phyloP scores from a whole-genome alignment of 2,329 filamentous ascomycete species.

The Trichoderma arundinaceum region DNA sequence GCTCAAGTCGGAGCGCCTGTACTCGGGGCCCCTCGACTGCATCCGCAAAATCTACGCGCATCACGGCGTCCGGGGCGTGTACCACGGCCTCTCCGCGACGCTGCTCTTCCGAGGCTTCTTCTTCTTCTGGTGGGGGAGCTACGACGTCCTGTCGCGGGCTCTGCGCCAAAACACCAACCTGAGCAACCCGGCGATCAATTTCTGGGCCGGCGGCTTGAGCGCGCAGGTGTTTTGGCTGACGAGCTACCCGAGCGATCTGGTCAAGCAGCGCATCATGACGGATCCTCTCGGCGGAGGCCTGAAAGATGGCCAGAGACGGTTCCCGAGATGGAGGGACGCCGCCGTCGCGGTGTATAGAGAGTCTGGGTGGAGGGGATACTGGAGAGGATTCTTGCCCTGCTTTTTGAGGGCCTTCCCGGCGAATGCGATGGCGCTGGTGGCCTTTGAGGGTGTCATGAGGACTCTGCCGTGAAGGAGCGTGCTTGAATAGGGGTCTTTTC shows the following conservation, averaged over 20 bases:
- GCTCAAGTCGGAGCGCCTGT: constrained; percentile 76
- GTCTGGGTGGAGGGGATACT: constrained; percentile 79
- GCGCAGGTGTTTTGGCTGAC: constrained; percentile 96
- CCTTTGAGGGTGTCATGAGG: constrained; percentile 92
- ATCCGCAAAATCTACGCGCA: constrained; percentile 68
- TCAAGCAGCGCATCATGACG: constrained; percentile 98
- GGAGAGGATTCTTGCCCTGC: constrained; percentile 91
- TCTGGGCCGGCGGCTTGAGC: constrained; percentile 93
- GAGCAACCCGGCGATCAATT: constrained; percentile 83
- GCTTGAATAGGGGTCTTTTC: background rate
- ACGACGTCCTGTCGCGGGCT: constrained; percentile 78
- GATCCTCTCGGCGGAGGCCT: constrained; percentile 78
- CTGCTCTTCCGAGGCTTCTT: constrained; percentile 91
- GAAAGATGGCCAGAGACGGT: constrained; percentile 70
- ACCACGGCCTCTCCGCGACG: constrained; percentile 84
- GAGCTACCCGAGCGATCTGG: constrained; percentile 88
- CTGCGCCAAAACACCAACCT: constrained; percentile 71
- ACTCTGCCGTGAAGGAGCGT: constrained; percentile 51
- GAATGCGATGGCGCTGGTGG: constrained; percentile 90
- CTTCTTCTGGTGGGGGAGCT: constrained; percentile 98
- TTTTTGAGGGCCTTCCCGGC: constrained; percentile 94
- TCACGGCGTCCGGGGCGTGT: constrained; percentile 81
- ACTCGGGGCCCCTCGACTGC: constrained; percentile 88
- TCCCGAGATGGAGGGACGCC: constrained; percentile 78
- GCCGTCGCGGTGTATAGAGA: constrained; percentile 78